Percentiles rank a stretch among this genome's conserved stretches.
Evolutionary conservation across 257 asterid species (phyloP).

Genomic region (Ocimum tenuiflorum): DNA sequence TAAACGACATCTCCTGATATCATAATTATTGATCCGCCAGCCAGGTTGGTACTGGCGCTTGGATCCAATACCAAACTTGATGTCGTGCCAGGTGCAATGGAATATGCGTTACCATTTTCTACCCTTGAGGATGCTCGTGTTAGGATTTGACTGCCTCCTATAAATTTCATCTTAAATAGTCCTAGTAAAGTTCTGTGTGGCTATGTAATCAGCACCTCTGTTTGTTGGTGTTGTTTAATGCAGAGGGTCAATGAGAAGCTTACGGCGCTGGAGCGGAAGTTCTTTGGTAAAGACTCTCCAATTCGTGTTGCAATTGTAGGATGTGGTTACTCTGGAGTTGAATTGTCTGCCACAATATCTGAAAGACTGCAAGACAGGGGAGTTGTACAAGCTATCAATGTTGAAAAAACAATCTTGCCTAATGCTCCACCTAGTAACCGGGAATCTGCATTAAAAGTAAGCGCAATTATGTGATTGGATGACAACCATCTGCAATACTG

Average conservation of each 20-base stretch:
- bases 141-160: conserved; percentile 29
- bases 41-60: conserved; percentile 97
- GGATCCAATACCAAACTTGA: conserved; percentile 91
- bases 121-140: conserved; percentile 91
- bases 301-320: conserved; percentile 84
- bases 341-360: conserved; percentile 85
- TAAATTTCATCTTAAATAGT: background rate
- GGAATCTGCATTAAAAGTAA: conserved; percentile 81
- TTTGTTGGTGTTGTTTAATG: conserved; percentile 14
- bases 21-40: conserved; percentile 48
- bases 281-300: conserved; percentile 58
- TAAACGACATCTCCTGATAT: conserved; percentile 24
- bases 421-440: conserved; percentile 81
- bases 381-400: conserved; percentile 74
- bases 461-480: conserved; percentile 16
- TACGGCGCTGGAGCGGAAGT: conserved; percentile 55
- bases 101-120: conserved; percentile 85
- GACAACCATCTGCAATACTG: background rate
- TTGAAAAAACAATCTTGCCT: conserved; percentile 59
- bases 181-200: conserved; percentile 8
- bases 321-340: conserved; percentile 95
- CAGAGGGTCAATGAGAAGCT: conserved; percentile 80
- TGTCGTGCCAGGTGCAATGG: conserved; percentile 78
- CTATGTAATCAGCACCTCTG: conserved; percentile 10
- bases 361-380: conserved; percentile 81